Evolutionary conservation across 345 rosid species (phyloP), one percentile per base, ranked within the genome.

Genomic region (Litchi chinensis): DNA sequence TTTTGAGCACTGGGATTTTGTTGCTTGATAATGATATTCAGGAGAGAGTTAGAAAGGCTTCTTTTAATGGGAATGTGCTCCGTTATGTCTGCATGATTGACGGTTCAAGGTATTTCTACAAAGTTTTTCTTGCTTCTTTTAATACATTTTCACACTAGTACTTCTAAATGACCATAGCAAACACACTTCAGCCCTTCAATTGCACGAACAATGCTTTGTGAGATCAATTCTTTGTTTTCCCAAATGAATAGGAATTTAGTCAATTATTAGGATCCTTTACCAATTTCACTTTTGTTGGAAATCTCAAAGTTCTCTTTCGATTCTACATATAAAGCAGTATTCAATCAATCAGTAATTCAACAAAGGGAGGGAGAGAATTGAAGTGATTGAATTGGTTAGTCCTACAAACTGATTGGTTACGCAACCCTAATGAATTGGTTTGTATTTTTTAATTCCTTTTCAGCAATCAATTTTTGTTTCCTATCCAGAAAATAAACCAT

Each of bases 71-170:
- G 41, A 88, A 89, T 75, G 99, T 92, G 67, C 97, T 93, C 76
- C 98, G 98, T 77, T 93, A 95, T 84, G 98, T 91, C 71, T 93
- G 97, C 65, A 71, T 93, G 76, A 92, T 95, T 48, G 95, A 95
- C 39, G 91, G 85, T 21, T 78, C 93, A 73, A 93, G 98, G 98
- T 95, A 86, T 80, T 70, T 21, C 9, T 65, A 43, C 32, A 6
- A 66, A 19, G 54, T 39, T 73, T 24, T 78, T 43, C 37, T 56
- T 43, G 65, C 16, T 76, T 52, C 37, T 50, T 26, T 37, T 26
- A 21, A 76, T 75, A 5, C 26, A 26, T 52, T 19, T 24, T 0
- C n/a, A 52, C 68, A 21, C 26, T 54, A 43, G 22, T 22, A 19
- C 6, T 64, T 41, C 8, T 10, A 9, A 46, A 63, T 1, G 10